phyloP scores from a whole-genome alignment of 2,329 filamentous ascomycete species.

The Simplicillium sp. region DNA sequence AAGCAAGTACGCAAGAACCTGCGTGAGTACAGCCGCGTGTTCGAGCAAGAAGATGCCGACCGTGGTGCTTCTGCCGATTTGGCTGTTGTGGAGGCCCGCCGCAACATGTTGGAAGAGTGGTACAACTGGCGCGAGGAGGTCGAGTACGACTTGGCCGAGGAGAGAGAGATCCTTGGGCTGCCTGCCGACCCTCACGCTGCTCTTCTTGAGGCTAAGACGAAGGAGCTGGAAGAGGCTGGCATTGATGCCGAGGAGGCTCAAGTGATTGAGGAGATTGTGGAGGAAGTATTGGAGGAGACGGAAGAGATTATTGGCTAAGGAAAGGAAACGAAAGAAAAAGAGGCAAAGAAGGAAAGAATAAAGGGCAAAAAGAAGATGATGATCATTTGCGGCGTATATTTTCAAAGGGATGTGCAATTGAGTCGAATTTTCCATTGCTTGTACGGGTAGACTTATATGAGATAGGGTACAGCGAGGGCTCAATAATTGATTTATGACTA shows the following conservation, averaged over 20 bases:
- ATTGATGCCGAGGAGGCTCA: conserved; percentile 52
- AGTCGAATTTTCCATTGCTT: neutral
- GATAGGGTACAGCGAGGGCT: too few relatives aligned
- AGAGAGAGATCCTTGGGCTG: conserved; percentile 59
- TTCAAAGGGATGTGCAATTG: too few relatives aligned
- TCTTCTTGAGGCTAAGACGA: conserved; percentile 47
- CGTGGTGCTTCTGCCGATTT: conserved; percentile 90
- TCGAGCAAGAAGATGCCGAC: conserved; percentile 91
- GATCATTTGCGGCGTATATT: too few relatives aligned
- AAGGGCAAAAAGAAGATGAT: neutral
- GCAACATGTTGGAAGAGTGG: conserved; percentile 82
- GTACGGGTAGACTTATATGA: neutral
- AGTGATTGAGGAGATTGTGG: conserved; percentile 81
- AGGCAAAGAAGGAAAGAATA: too few relatives aligned
- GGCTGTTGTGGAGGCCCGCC: conserved; percentile 82
- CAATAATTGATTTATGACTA: too few relatives aligned
- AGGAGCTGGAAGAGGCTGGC: conserved; percentile 38
- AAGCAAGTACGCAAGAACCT: conserved; percentile 97
- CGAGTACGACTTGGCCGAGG: conserved; percentile 62
- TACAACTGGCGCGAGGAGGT: conserved; percentile 68
- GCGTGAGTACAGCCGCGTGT: conserved; percentile 87
- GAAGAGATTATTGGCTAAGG: conserved; percentile 58
- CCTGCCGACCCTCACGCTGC: conserved; percentile 55
- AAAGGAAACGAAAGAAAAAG: neutral
- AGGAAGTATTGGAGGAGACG: conserved; percentile 75